phyloP scores from a whole-genome alignment of 345 rosid species.

The Acer negundo region DNA sequence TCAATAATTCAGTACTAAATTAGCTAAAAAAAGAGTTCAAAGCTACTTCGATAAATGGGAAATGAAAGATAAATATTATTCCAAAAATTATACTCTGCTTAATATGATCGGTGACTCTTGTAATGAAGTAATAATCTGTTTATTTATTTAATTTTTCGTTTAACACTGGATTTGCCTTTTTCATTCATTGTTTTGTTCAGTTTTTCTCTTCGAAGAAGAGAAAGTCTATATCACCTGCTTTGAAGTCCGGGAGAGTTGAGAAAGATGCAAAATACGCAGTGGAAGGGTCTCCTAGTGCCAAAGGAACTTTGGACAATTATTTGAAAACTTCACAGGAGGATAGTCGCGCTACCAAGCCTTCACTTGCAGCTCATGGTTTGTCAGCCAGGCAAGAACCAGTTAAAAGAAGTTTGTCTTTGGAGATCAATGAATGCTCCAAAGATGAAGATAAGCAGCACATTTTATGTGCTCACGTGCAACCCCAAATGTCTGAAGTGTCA shows the following conservation, averaged over 20 bases:
- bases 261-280: conserved; percentile 48
- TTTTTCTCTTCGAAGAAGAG: conserved; percentile 79
- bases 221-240: conserved; percentile 64
- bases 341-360: conserved; percentile 18
- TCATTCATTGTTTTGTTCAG: conserved; percentile 39
- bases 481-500: conserved; percentile 25
- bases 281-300: conserved; percentile 67
- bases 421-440: conserved; percentile 34
- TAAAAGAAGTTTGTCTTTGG: conserved; percentile 46
- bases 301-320: conserved; percentile 68
- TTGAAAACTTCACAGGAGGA: conserved; percentile 54
- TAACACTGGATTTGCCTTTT: conserved; percentile 16
- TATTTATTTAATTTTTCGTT: neutral
- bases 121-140: neutral
- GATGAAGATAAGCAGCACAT: conserved; percentile 32
- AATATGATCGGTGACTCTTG: neutral
- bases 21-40: neutral
- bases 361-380: conserved; percentile 22
- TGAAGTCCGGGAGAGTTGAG: conserved; percentile 52
- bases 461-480: conserved; percentile 24
- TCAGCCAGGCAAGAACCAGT: conserved; percentile 42
- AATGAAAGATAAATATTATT: neutral
- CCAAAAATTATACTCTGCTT: neutral
- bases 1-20: neutral
- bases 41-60: neutral